A percentile compares a stretch with the other conserved stretches of the same genome.
These are phyloP conservation scores for Citrus sinensis DNA, from an alignment of 345 rosid genomes.

Conservation along the genomic window DNA sequence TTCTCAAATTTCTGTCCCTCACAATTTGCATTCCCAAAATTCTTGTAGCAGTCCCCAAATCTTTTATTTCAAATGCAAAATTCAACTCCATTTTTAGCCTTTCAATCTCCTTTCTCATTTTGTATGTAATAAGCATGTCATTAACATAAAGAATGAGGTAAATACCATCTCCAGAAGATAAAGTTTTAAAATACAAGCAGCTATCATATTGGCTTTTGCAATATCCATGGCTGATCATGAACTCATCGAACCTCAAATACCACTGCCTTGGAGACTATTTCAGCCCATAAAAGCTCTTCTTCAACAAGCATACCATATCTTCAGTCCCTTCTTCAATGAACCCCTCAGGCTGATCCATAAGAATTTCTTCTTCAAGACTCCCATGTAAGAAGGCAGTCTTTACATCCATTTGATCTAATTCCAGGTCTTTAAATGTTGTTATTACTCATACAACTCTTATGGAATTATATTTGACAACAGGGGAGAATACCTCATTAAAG, in stretches of 20 bases:
- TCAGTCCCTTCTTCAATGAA: neutral
- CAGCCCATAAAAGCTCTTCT: neutral
- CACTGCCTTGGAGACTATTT: neutral
- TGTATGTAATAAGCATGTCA: too few relatives aligned
- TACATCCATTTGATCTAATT: neutral
- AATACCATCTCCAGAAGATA: too few relatives aligned
- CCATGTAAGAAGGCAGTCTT: neutral
- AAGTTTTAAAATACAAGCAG: neutral
- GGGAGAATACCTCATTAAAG: too few relatives aligned
- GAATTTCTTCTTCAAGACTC: neutral
- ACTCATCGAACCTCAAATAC: neutral
- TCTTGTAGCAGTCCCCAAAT: neutral
- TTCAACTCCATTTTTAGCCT: too few relatives aligned
- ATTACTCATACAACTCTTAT: neutral
- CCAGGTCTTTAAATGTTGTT: fast-evolving
- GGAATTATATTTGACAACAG: too few relatives aligned
- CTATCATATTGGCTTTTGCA: neutral
- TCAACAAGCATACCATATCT: neutral
- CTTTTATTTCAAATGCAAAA: too few relatives aligned
- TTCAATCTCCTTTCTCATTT: too few relatives aligned
- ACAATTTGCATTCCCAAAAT: neutral
- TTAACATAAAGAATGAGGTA: too few relatives aligned
- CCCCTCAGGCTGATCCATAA: neutral
- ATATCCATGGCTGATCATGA: neutral
- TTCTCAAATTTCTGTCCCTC: neutral